phyloP scores from a whole-genome alignment of 2,329 filamentous ascomycete genomes.

The Ceratocystis alfenasii region DNA sequence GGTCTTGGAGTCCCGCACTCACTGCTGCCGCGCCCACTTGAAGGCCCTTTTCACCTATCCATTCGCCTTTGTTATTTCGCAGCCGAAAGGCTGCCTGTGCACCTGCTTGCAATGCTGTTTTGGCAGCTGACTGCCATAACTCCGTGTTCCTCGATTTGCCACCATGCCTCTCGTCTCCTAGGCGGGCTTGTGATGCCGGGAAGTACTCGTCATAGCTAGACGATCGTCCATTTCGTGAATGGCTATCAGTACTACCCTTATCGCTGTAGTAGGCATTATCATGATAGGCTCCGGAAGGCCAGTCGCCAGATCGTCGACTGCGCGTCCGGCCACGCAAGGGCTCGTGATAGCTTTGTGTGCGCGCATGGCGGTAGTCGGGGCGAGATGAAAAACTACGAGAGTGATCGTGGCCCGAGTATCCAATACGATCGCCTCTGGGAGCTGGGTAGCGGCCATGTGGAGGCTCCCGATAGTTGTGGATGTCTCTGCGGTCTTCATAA shows the following conservation, averaged over 20 bases:
- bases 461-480: not conserved
- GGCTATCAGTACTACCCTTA: not conserved
- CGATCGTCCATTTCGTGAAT: conserved; percentile 3
- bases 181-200: not conserved
- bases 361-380: conserved; percentile 16
- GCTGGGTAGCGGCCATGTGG: not conserved
- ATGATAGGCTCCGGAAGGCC: not conserved
- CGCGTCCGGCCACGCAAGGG: conserved; percentile 16
- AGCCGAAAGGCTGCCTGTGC: conserved; percentile 38
- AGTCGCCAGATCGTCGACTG: conserved; percentile 9
- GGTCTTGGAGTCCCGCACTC: conserved; percentile 38
- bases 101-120: conserved; percentile 38
- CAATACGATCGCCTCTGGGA: not conserved
- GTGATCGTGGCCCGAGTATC: conserved; percentile 11
- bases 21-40: conserved; percentile 39
- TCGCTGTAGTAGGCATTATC: conserved; percentile 16
- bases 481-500: not conserved
- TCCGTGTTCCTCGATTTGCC: conserved; percentile 16
- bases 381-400: conserved; percentile 5
- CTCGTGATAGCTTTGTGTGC: conserved; percentile 16
- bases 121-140: conserved; percentile 32
- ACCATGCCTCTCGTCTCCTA: not conserved
- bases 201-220: conserved; percentile 17
- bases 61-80: conserved; percentile 35
- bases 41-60: conserved; percentile 39